phyloP scores from a whole-genome alignment of 2,329 filamentous ascomycete genomes.

The Dendryphion nanum region DNA sequence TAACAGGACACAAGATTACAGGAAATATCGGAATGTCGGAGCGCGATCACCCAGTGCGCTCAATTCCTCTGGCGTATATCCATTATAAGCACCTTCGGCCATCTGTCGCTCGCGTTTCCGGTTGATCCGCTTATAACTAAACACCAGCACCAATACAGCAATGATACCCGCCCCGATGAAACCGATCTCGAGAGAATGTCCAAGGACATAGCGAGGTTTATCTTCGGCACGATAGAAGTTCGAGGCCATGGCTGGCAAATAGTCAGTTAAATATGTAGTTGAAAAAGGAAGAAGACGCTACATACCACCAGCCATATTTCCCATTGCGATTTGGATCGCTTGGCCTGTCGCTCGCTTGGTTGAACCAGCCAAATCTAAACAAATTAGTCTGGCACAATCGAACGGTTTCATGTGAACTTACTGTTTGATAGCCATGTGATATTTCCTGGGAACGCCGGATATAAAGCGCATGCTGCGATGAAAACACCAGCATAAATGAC shows the following conservation, averaged over 20 bases:
- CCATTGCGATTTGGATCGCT: slow-evolving; percentile 50
- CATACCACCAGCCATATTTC: slow-evolving; percentile 43
- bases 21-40: slow-evolving; percentile 62
- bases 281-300: background rate
- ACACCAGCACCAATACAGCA: slow-evolving; percentile 44
- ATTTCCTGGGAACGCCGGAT: slow-evolving; percentile 39
- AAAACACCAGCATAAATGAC: slow-evolving; percentile 39
- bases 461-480: slow-evolving; percentile 36
- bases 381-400: slow-evolving; percentile 14
- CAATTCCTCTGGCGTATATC: slow-evolving; percentile 53
- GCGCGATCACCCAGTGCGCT: slow-evolving; percentile 61
- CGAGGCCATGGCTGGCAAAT: slow-evolving; percentile 59
- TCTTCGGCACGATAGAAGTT: slow-evolving; percentile 65
- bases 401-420: slow-evolving; percentile 8
- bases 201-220: slow-evolving; percentile 50
- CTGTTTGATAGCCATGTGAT: slow-evolving; percentile 56
- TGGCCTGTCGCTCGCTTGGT: slow-evolving; percentile 53
- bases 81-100: slow-evolving; percentile 35
- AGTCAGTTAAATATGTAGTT: slow-evolving; percentile 7
- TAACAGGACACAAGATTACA: slow-evolving; percentile 30
- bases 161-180: slow-evolving; percentile 50
- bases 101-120: slow-evolving; percentile 48
- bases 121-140: slow-evolving; percentile 60
- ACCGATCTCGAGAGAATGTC: slow-evolving; percentile 52
- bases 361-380: slow-evolving; percentile 51